Conservation (phyloP, 106 monocot species). For the Alisma plantagoaquatica region DNA sequence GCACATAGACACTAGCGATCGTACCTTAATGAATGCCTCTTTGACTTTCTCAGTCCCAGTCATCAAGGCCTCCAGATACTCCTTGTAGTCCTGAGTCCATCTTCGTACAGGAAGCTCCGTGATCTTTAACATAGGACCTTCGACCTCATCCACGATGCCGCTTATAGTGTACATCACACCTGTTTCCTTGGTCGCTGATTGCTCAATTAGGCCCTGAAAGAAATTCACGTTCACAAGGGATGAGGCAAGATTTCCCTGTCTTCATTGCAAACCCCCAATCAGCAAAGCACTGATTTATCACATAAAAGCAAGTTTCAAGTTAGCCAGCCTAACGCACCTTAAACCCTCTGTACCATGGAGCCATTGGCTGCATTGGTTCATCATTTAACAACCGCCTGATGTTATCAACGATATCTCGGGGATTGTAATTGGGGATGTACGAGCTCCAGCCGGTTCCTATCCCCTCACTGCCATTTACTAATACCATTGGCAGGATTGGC, state of each 20-base stretch:
- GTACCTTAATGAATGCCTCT: conserved; percentile 83
- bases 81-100: conserved; percentile 90
- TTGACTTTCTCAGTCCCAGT: conserved; percentile 69
- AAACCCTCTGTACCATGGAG: conserved; percentile 90
- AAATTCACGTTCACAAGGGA: no score
- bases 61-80: conserved; percentile 54
- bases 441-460: conserved; percentile 99
- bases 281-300: no score
- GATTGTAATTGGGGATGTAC: conserved; percentile 89
- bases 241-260: background rate
- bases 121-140: conserved; percentile 48
- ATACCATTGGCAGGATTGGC: conserved; percentile 79
- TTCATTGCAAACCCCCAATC: background rate
- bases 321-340: no score
- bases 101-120: conserved; percentile 77
- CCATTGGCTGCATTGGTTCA: conserved; percentile 68
- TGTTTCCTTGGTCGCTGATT: conserved; percentile 57
- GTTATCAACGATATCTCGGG: conserved; percentile 76
- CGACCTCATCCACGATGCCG: conserved; percentile 60
- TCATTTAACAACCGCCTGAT: conserved; percentile 62
- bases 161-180: conserved; percentile 74
- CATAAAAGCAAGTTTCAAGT: no score
- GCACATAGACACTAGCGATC: no score
- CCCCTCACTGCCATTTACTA: conserved; percentile 96
- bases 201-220: conserved; percentile 58